Evolutionary conservation across 176 grass and related monocot species (phyloP), one percentile per base, ranked within the genome.

Genomic region (Otatea glauca): DNA sequence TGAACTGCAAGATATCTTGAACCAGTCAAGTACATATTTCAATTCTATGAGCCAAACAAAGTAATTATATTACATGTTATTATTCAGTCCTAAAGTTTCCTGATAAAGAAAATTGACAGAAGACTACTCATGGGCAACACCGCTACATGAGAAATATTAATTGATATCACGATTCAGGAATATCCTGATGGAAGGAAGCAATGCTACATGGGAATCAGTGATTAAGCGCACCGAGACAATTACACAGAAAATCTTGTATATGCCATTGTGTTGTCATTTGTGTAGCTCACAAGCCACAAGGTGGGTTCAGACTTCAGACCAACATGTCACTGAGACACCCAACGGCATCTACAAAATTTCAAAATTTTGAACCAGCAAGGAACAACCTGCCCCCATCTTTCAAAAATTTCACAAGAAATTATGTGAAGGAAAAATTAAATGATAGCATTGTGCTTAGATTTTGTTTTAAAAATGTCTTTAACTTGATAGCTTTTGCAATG

Each of bases 1-100:
- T 49, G 13, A 63, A 72, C 7, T 67, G 68, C 4, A 87, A 74
- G 29, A 13, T 64, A 34, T 78, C 25, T 35, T 68, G n/a, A 86
- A n/a, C 32, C 67, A 55, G 1, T 50, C 4, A 20, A 74, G 41
- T 78, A 38, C 15, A 78, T 32, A 60, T 73, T 73, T 73, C 5
- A 79, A 64, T 20, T 50, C 10, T 11, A 77, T 0, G 2, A 82
- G 7, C 72, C 66, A 59, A 74, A 76, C 21, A 48, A 66, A 56
- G 44, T 27, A 67, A 1, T 18, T 45, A 34, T 58, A 42, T 16
- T 77, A 53, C 11, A 68, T 24, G 32, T 50, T 79, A 74, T 6
- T 29, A 35, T 50, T 56, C 4, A 18, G 18, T 37, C 32, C 5
- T 73, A 66, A 56, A 75, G 25, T 78, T 82, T 41, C 15, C 20